Evolutionary conservation across 2,329 filamentous ascomycete species (phyloP).

Genomic region (Pseudogymnoascus sp.): DNA sequence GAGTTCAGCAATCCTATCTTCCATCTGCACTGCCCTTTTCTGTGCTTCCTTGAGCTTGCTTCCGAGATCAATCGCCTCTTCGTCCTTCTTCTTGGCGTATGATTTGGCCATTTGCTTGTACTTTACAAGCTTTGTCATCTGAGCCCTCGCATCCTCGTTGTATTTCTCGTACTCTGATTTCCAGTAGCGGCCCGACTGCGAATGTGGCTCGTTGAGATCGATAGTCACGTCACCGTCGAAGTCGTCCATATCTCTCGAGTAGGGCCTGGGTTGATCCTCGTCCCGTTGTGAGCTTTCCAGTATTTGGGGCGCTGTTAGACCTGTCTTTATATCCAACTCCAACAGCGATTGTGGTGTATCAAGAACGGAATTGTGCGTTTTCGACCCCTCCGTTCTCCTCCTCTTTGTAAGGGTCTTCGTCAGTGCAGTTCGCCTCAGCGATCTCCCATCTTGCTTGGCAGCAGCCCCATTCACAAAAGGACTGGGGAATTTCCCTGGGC

Average conservation of each 20-base stretch:
- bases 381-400: not conserved
- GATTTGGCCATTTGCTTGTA: conserved; percentile 77
- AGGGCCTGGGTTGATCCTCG: conserved; percentile 27
- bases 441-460: not conserved
- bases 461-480: conserved; percentile 21
- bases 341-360: conserved; percentile 1
- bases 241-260: conserved; percentile 25
- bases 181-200: conserved; percentile 73
- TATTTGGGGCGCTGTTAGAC: conserved; percentile 12
- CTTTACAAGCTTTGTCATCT: conserved; percentile 70
- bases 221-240: conserved; percentile 58
- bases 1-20: conserved; percentile 55
- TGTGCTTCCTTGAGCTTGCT: conserved; percentile 64
- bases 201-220: conserved; percentile 67
- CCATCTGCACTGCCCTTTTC: conserved; percentile 57
- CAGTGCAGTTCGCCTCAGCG: conserved; percentile 33
- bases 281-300: not conserved
- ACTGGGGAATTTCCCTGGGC: conserved; percentile 29
- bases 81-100: conserved; percentile 72
- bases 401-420: conserved; percentile 37
- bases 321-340: conserved; percentile 11
- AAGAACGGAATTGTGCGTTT: not conserved
- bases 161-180: conserved; percentile 72
- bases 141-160: conserved; percentile 62
- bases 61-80: conserved; percentile 59